Conservation (phyloP, 2,329 filamentous ascomycete species). For the Aspergillus versicolor region DNA sequence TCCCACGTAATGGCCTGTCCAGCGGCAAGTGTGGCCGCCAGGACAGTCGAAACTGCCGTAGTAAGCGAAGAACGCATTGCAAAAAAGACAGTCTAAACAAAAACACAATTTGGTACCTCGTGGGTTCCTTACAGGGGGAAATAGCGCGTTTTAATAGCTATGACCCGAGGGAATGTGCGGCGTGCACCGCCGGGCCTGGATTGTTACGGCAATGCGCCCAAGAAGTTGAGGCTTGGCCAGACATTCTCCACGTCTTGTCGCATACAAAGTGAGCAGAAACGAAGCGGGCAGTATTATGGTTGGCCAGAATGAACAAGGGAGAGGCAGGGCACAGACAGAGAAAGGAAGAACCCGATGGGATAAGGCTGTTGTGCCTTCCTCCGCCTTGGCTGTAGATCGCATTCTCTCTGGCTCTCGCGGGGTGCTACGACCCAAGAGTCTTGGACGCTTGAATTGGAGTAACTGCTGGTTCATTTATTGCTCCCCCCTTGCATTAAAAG, state of each 20-base stretch:
- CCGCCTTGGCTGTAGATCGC: conserved; percentile 11
- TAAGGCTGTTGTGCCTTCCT: background rate
- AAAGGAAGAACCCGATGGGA: too few species aligned
- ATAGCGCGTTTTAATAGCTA: too few species aligned
- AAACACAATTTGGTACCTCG: too few species aligned
- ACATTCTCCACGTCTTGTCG: background rate
- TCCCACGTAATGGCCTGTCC: conserved; percentile 12
- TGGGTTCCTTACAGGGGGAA: too few species aligned
- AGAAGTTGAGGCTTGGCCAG: background rate
- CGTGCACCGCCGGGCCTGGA: background rate
- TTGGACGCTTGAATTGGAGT: background rate
- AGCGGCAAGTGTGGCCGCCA: background rate
- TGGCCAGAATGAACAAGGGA: background rate
- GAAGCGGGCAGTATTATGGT: background rate
- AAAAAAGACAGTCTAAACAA: too few species aligned
- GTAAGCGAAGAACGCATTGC: background rate
- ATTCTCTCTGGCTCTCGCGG: background rate
- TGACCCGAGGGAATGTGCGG: too few species aligned
- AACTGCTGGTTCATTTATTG: too few species aligned
- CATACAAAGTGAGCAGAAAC: background rate
- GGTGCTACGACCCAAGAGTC: conserved; percentile 4
- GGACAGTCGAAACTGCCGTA: background rate
- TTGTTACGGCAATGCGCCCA: background rate
- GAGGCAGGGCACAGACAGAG: too few species aligned
- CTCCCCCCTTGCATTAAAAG: too few species aligned